Base-by-base conservation (phyloP, 1,284 basidiomycete species). In the Earliella scabrosa region DNA sequence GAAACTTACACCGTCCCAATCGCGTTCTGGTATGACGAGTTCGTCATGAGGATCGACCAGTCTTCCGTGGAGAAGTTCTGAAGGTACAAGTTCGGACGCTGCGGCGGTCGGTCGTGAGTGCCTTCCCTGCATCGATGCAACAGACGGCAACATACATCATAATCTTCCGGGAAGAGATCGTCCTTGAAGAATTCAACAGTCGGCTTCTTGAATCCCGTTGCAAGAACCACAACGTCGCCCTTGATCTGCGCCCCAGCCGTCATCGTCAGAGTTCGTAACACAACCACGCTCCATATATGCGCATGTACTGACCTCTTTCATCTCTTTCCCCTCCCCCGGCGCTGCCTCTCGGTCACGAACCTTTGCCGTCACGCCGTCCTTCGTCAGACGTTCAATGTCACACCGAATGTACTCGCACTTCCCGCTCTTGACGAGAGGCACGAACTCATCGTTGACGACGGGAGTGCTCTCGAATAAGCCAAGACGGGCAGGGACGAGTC, bases 31-130 rank as follows among this genome's bases (percentile, higher is more conserved):
- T 85, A 82, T 3, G 82, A 71, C 6, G 82, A 80, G 63, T 87
- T 88, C 11, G 83, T 86, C 71, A 81, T 72, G 23, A 86, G 69
- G 1, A 87, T 70, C 4, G 77, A 79, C 78, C 82, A 84, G 66
- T 85, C 82, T 59, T 82, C 77, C 1, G 83, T 81, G 2, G 79
- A 75, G 72, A 88, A 87, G 57, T 83, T 86, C 60, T 87, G 85
- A 20, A 87, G 72, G 61, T 87, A 87, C 61, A 87, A 68, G 58
- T 85, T 79, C 24, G 85, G 84, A 23, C 80, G 73, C 71, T 77
- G 50, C 20, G 45, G 27, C 13, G 3, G 4, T 51, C 29, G 35
- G 11, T 1, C 55, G 45, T 18, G 2, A 35, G 27, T 5, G 10
- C 7, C 24, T 18, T 45, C 16, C n/a, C 10, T 20, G 9, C n/a